These are phyloP conservation scores for Viola pubescens DNA, from an alignment of 441 rosid genomes.

Conservation along the genomic window DNA sequence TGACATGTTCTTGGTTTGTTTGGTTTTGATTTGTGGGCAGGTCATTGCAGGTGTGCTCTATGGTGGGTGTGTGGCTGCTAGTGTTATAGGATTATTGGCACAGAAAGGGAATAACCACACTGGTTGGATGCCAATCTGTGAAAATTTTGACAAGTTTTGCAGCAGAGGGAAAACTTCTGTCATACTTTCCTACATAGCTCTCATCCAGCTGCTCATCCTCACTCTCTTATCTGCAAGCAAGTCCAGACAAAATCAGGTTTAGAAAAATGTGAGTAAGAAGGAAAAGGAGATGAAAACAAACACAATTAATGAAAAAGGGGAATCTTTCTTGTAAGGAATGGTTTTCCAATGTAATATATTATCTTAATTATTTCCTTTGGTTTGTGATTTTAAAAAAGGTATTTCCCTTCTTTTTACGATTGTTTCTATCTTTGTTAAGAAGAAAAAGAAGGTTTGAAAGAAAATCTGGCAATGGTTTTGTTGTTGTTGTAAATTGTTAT, in stretches of 20 bases:
- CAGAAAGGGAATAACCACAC: conserved; percentile 46
- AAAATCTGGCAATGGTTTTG: too few species aligned
- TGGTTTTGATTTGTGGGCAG: conserved; percentile 19
- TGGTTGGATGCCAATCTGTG: conserved; percentile 64
- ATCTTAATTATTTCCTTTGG: too few species aligned
- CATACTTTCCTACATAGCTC: conserved; percentile 24
- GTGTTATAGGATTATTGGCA: conserved; percentile 42
- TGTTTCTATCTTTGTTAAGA: too few species aligned
- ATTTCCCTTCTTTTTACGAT: too few species aligned
- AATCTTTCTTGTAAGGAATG: too few species aligned
- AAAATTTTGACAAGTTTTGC: conserved; percentile 36
- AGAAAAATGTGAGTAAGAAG: conserved; percentile 2
- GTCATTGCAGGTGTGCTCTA: conserved; percentile 28
- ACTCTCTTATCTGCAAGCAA: conserved; percentile 40
- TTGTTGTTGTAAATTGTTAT: too few species aligned
- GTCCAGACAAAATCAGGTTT: conserved; percentile 27
- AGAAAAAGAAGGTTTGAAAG: too few species aligned
- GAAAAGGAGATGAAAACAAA: not conserved
- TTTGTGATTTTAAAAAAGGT: too few species aligned
- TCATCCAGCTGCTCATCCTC: conserved; percentile 31
- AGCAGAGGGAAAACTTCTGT: conserved; percentile 19
- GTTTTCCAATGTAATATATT: too few species aligned
- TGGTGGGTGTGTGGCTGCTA: conserved; percentile 40
- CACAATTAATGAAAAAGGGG: not conserved
- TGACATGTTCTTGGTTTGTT: not conserved